phyloP scores from a whole-genome alignment of 148 eudicot species.

The Rhododendron molle region DNA sequence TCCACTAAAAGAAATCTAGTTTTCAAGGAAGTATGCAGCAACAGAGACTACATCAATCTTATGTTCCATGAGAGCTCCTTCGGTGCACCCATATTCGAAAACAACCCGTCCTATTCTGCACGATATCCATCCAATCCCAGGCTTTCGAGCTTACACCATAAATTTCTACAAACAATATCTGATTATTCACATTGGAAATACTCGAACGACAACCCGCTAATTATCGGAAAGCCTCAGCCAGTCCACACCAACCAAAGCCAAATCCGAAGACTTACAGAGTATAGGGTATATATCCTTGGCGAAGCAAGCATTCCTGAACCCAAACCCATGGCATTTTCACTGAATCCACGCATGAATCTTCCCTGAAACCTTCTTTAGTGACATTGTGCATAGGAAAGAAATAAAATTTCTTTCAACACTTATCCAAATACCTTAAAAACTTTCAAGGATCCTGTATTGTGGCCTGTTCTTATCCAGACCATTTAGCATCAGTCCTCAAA shows the following conservation, averaged over 20 bases:
- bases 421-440: background rate
- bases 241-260: background rate
- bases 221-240: background rate
- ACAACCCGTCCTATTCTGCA: background rate
- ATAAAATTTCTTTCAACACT: background rate
- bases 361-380: background rate
- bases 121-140: background rate
- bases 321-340: slow-evolving; percentile 1
- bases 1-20: background rate
- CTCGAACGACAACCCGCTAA: background rate
- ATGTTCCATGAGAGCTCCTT: slow-evolving; percentile 7
- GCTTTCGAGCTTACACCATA: background rate
- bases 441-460: background rate
- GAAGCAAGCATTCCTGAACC: background rate
- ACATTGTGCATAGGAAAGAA: background rate
- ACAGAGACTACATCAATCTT: background rate
- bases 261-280: background rate
- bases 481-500: slow-evolving; percentile 8
- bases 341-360: background rate
- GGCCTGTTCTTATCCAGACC: background rate
- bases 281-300: background rate
- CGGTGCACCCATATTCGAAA: background rate
- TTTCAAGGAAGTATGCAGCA: background rate
- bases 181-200: background rate
- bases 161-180: background rate